These are phyloP conservation scores for Wolfiporia cocos DNA, from an alignment of 1,284 basidiomycete species.

Conservation along the genomic window DNA sequence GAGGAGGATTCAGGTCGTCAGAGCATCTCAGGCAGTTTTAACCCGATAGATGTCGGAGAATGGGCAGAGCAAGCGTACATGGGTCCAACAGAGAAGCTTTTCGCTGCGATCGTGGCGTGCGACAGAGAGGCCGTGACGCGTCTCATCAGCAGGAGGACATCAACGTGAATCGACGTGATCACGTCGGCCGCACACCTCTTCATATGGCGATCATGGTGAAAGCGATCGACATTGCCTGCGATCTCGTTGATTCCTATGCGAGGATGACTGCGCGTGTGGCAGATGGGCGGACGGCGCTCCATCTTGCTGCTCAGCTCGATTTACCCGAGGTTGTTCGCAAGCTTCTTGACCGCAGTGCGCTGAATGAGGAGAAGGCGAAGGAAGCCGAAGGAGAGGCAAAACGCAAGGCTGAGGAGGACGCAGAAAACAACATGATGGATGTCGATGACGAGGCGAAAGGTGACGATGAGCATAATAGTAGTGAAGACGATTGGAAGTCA, in stretches of 20 bases:
- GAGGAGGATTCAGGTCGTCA: conserved; percentile 55
- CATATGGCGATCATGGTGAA: conserved; percentile 46
- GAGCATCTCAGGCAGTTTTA: conserved; percentile 54
- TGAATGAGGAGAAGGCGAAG: conserved; percentile 29
- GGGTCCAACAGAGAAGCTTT: conserved; percentile 44
- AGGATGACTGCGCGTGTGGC: conserved; percentile 47
- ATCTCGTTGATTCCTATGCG: conserved; percentile 47
- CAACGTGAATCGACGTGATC: conserved; percentile 47
- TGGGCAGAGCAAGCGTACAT: conserved; percentile 57
- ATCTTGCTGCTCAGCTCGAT: conserved; percentile 47
- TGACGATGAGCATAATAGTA: conserved; percentile 21
- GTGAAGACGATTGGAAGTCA: conserved; percentile 29
- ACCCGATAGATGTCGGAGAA: conserved; percentile 59
- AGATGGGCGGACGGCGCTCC: conserved; percentile 47
- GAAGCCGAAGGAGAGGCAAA: conserved; percentile 23
- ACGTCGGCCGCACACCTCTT: conserved; percentile 50
- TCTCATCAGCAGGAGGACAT: conserved; percentile 33
- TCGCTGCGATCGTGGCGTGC: conserved; percentile 41
- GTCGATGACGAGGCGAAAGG: conserved; percentile 28
- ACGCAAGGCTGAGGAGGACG: conserved; percentile 23
- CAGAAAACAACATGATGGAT: conserved; percentile 20
- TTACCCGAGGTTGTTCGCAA: conserved; percentile 36
- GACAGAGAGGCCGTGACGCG: conserved; percentile 33
- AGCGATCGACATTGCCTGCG: conserved; percentile 37
- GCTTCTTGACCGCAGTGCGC: conserved; percentile 40